A percentile compares a stretch with the other conserved stretches of the same genome.
These are phyloP conservation scores for Caloboletus firmus DNA, from an alignment of 1,284 basidiomycete genomes.

Conservation along the genomic window DNA sequence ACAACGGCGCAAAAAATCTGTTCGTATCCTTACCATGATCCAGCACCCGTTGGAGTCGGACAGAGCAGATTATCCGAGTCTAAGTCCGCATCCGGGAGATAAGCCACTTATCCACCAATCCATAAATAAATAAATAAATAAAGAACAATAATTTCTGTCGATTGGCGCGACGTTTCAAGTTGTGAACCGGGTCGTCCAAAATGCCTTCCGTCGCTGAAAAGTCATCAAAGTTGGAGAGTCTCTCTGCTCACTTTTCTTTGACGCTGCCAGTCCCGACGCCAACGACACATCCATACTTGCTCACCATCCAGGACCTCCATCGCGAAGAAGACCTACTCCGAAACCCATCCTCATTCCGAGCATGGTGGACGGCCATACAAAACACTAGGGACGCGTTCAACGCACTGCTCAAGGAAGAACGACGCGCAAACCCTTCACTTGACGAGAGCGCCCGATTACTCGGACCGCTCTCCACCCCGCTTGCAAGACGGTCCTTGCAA, in stretches of 20 bases:
- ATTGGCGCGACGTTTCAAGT: background rate
- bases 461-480: conserved; percentile 73
- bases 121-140: conserved; percentile 11
- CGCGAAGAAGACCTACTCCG: conserved; percentile 95
- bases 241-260: conserved; percentile 72
- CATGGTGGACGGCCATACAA: conserved; percentile 89
- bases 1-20: background rate
- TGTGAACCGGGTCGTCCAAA: conserved; percentile 21
- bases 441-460: conserved; percentile 55
- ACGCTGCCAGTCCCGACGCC: conserved; percentile 86
- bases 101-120: conserved; percentile 9
- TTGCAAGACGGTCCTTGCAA: conserved; percentile 75
- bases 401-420: conserved; percentile 57
- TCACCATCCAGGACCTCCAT: conserved; percentile 76
- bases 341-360: conserved; percentile 87
- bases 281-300: conserved; percentile 71
- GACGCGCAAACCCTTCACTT: conserved; percentile 42
- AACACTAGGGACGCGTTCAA: conserved; percentile 68
- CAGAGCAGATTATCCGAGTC: background rate
- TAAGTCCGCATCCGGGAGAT: too few species aligned
- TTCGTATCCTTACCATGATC: conserved; percentile 28
- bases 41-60: background rate
- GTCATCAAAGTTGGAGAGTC: conserved; percentile 47
- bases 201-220: conserved; percentile 57
- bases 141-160: background rate